These are phyloP conservation scores for Kondoa subrosea DNA, from an alignment of 768 basidiomycete species.

Conservation along the genomic window DNA sequence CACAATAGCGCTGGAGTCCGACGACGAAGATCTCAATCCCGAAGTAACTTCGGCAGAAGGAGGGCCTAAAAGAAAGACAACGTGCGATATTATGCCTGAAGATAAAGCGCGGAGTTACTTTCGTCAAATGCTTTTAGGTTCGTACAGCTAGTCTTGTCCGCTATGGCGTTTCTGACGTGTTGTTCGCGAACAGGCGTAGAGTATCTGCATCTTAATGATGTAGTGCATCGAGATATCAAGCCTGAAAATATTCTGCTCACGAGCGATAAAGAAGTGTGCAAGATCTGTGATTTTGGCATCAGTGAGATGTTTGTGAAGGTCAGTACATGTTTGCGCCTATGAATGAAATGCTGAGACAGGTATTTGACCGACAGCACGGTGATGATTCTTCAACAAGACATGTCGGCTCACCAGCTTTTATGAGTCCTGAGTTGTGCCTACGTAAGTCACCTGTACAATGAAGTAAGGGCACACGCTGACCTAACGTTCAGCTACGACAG, in stretches of 20 bases:
- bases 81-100: slow-evolving; percentile 17
- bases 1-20: slow-evolving; percentile 7
- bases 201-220: slow-evolving; percentile 25
- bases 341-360: slow-evolving; percentile 36
- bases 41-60: slow-evolving; percentile 13
- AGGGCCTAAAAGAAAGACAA: slow-evolving; percentile 8
- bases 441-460: slow-evolving; percentile 13
- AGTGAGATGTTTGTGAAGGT: slow-evolving; percentile 75
- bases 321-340: slow-evolving; percentile 22
- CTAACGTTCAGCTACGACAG: background rate
- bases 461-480: background rate
- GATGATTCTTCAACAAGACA: slow-evolving; percentile 38
- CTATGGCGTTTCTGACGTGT: too few relatives aligned
- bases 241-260: slow-evolving; percentile 61
- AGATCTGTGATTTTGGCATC: slow-evolving; percentile 95
- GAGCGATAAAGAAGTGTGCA: slow-evolving; percentile 68
- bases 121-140: slow-evolving; percentile 25
- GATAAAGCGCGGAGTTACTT: slow-evolving; percentile 23
- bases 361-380: background rate
- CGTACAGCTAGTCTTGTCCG: background rate
- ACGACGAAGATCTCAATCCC: background rate
- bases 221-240: slow-evolving; percentile 29
- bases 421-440: slow-evolving; percentile 80
- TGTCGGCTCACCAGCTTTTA: slow-evolving; percentile 85
- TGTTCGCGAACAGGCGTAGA: slow-evolving; percentile 16